Conservation (phyloP, 495 filamentous ascomycete species). For the Neurospora sp. region DNA sequence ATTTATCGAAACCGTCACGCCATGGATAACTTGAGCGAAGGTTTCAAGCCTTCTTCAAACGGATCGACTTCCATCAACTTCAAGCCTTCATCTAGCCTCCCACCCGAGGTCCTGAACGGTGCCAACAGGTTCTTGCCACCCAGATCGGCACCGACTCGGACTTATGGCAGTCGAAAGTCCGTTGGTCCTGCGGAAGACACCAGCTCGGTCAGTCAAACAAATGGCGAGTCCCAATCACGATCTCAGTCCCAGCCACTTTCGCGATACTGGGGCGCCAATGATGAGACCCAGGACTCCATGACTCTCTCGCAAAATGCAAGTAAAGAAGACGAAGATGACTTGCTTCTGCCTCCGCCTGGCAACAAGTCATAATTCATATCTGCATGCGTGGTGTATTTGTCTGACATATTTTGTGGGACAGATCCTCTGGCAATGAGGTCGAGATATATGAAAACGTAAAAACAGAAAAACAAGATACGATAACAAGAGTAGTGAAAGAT, state of each 20-base stretch:
- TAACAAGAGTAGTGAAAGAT: background rate
- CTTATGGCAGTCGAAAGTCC: background rate
- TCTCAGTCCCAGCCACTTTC: conserved; percentile 1
- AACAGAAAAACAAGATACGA: background rate
- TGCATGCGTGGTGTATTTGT: background rate
- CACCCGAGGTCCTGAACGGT: background rate
- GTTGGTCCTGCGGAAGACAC: background rate
- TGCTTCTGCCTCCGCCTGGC: background rate
- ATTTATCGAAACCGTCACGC: background rate
- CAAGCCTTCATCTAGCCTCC: background rate
- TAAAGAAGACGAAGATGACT: background rate
- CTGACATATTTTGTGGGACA: background rate
- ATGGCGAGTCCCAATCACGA: conserved; percentile 1
- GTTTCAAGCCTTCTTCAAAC: background rate
- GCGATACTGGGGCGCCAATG: background rate
- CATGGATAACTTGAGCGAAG: background rate
- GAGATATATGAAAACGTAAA: background rate
- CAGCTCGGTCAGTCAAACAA: background rate
- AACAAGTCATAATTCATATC: background rate
- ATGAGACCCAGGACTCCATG: conserved; percentile 6
- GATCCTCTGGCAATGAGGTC: background rate
- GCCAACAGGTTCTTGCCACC: background rate
- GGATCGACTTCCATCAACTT: background rate
- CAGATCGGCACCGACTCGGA: background rate
- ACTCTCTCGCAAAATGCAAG: conserved; percentile 1